Evolutionary conservation across 179 eudicot species (phyloP).

Genomic region (Sideroxylon spinosum): DNA sequence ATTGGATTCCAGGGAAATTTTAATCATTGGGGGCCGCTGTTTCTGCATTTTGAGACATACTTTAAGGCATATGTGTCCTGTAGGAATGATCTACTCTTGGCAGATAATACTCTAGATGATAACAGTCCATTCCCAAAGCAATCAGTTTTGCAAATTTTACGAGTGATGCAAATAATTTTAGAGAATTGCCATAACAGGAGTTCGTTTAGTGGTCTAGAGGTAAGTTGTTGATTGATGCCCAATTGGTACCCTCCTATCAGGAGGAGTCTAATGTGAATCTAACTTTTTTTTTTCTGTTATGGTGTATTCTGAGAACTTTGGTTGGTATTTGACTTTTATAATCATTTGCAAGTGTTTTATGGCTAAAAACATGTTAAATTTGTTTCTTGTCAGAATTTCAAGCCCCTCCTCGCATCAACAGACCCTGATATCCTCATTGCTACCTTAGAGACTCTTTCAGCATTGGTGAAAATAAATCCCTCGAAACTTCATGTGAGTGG

Average conservation of each 20-base stretch:
- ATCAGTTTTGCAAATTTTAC: conserved; percentile 78
- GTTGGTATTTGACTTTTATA: too few species aligned
- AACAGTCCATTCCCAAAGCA: conserved; percentile 70
- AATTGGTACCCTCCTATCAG: not conserved
- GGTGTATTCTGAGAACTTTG: not conserved
- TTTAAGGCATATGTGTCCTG: conserved; percentile 69
- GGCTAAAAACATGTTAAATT: not conserved
- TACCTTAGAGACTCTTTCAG: conserved; percentile 82
- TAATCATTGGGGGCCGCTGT: conserved; percentile 97
- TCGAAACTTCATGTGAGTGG: conserved; percentile 92
- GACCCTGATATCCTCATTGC: conserved; percentile 93
- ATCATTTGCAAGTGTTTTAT: not conserved
- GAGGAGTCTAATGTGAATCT: not conserved
- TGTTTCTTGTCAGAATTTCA: conserved; percentile 72
- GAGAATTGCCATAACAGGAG: conserved; percentile 94
- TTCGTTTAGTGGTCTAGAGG: conserved; percentile 87
- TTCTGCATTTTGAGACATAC: conserved; percentile 90
- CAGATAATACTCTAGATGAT: conserved; percentile 57
- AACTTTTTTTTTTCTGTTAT: not conserved
- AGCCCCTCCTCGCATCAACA: conserved; percentile 88
- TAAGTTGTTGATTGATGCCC: conserved; percentile 25
- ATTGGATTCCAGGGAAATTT: conserved; percentile 77
- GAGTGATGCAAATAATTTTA: conserved; percentile 85
- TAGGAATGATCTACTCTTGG: conserved; percentile 81
- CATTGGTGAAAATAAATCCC: conserved; percentile 84